phyloP scores from a whole-genome alignment of 805 yeast genomes.

The Hanseniaspora pseudoguilliermondii region DNA sequence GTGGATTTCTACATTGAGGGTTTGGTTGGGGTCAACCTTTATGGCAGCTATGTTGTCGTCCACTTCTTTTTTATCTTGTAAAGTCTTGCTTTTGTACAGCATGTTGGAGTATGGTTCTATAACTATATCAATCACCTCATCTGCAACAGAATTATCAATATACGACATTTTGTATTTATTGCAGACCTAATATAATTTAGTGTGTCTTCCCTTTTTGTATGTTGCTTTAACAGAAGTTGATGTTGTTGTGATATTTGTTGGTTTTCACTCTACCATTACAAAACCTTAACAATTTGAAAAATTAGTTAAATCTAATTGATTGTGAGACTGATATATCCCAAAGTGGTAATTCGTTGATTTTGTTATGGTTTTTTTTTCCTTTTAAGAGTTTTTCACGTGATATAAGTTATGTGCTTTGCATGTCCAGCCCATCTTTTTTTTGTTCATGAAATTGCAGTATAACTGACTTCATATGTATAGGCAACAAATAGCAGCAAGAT shows the following conservation, averaged over 20 bases:
- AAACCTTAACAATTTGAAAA: no score
- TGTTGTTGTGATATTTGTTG: no score
- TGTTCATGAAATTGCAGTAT: no score
- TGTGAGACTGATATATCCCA: not conserved
- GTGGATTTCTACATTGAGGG: not conserved
- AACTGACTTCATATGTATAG: no score
- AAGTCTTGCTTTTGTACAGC: not conserved
- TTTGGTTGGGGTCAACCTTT: not conserved
- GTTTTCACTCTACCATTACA: no score
- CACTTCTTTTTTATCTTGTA: constrained; percentile 1
- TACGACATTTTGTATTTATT: not conserved
- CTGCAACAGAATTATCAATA: not conserved
- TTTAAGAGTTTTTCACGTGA: no score
- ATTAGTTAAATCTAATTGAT: not conserved
- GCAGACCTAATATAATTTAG: not conserved
- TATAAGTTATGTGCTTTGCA: no score
- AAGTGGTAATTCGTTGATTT: not conserved
- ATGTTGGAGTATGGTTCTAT: not conserved
- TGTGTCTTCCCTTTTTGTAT: not conserved
- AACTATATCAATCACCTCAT: not conserved
- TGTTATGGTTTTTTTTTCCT: not conserved
- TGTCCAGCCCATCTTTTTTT: no score
- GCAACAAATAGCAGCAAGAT: no score
- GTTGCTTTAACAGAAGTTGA: no score
- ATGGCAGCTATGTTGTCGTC: not conserved